A percentile compares a stretch with the other conserved stretches of the same genome.
These are phyloP conservation scores for Neoscytalidium dimidiatum DNA, from an alignment of 2,329 filamentous ascomycete species.

Conservation along the genomic window DNA sequence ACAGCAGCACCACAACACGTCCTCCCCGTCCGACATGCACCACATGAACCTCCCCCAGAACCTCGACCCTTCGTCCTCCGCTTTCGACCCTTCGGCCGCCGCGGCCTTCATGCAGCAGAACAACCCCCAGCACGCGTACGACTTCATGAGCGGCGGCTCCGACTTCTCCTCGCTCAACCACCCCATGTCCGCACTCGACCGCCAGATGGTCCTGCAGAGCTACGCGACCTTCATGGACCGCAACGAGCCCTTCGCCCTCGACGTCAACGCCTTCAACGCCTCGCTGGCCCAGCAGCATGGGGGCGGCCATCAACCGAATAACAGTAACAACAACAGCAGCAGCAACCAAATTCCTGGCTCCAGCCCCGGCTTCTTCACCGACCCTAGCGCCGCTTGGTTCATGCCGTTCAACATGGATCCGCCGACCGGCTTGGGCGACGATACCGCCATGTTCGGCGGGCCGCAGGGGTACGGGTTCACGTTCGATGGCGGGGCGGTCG, in stretches of 20 bases:
- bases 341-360: slow-evolving; percentile 18
- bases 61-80: slow-evolving; percentile 40
- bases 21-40: background rate
- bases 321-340: slow-evolving; percentile 6
- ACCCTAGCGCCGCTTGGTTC: slow-evolving; percentile 74
- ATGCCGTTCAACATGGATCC: slow-evolving; percentile 91
- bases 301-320: background rate
- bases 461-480: slow-evolving; percentile 2
- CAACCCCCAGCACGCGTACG: slow-evolving; percentile 12
- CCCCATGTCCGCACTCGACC: slow-evolving; percentile 69
- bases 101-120: slow-evolving; percentile 29
- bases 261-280: slow-evolving; percentile 17
- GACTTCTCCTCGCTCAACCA: slow-evolving; percentile 36
- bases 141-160: background rate
- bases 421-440: slow-evolving; percentile 47
- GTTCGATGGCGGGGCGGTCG: background rate
- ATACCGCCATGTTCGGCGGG: slow-evolving; percentile 27
- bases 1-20: slow-evolving; percentile 47
- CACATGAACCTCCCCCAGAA: slow-evolving; percentile 21
- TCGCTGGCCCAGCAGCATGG: background rate
- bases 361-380: slow-evolving; percentile 31
- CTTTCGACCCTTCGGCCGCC: slow-evolving; percentile 35
- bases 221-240: slow-evolving; percentile 50
- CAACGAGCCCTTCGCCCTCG: slow-evolving; percentile 25
- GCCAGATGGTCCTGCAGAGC: slow-evolving; percentile 74